These are phyloP conservation scores for Cryptococcus amylolentus DNA, from an alignment of 1,284 basidiomycete species.

Conservation along the genomic window DNA sequence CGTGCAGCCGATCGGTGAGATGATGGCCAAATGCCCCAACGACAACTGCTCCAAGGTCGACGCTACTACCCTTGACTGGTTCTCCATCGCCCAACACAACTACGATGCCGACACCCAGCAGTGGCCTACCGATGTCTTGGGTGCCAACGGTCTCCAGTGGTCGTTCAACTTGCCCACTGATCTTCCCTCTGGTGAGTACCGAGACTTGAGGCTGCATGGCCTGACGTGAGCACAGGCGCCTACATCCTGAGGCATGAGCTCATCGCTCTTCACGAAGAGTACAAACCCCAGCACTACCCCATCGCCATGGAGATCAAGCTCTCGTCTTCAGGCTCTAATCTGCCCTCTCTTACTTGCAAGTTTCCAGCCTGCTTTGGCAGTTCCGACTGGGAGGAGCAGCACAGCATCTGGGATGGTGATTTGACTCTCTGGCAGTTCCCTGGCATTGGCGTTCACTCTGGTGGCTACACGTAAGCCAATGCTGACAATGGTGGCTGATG, in stretches of 20 bases:
- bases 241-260: background rate
- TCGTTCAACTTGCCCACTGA: constrained; percentile 1
- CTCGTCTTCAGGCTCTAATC: background rate
- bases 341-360: constrained; percentile 1
- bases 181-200: background rate
- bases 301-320: constrained; percentile 1
- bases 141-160: background rate
- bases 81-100: constrained; percentile 4
- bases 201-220: background rate
- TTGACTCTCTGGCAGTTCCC: background rate
- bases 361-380: background rate
- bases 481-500: background rate
- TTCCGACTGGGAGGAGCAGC: background rate
- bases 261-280: background rate
- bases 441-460: constrained; percentile 1
- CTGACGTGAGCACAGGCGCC: background rate
- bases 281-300: background rate
- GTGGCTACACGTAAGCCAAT: constrained; percentile 1
- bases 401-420: background rate
- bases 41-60: background rate
- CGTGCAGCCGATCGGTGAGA: background rate
- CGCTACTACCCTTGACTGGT: constrained; percentile 1
- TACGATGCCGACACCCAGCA: background rate
- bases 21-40: constrained; percentile 1
- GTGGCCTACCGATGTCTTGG: constrained; percentile 5